Conservation (phyloP, 345 rosid species). For the Euphorbia lathyris region DNA sequence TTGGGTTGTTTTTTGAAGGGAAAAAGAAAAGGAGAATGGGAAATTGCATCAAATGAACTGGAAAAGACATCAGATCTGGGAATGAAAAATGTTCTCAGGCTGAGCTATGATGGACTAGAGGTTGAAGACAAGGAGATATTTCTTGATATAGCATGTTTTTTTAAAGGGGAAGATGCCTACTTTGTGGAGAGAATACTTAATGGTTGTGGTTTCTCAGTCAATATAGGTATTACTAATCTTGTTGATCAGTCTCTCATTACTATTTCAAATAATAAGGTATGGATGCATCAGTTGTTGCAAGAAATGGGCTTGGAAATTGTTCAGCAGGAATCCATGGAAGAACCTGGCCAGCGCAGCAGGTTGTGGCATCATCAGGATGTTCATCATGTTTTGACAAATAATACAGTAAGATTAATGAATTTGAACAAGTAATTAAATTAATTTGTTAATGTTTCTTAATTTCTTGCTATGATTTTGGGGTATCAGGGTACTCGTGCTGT, state of each 20-base stretch:
- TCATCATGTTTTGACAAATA: not conserved
- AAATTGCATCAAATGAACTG: not conserved
- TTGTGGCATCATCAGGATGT: conserved; percentile 6
- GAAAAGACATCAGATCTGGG: not conserved
- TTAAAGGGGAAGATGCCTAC: not conserved
- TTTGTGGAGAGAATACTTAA: not conserved
- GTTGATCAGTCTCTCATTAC: not conserved
- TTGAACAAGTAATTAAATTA: not conserved
- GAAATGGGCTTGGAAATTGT: conserved; percentile 15
- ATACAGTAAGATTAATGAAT: not conserved
- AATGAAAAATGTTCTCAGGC: not conserved
- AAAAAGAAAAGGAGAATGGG: conserved; percentile 3
- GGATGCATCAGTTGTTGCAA: conserved; percentile 15
- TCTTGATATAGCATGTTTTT: conserved; percentile 23
- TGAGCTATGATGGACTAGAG: conserved; percentile 4
- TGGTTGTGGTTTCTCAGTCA: not conserved
- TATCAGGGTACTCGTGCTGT: not conserved
- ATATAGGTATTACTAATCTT: not conserved
- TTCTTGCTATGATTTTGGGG: not conserved
- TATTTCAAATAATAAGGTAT: not conserved
- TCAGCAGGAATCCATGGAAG: not conserved
- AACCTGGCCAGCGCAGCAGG: conserved; percentile 5
- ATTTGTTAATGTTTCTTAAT: not conserved
- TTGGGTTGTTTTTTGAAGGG: not conserved
- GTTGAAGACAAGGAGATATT: conserved; percentile 13